Conservation (phyloP, 1,139 yeast genomes). For the Insectozyma bohioensis region DNA sequence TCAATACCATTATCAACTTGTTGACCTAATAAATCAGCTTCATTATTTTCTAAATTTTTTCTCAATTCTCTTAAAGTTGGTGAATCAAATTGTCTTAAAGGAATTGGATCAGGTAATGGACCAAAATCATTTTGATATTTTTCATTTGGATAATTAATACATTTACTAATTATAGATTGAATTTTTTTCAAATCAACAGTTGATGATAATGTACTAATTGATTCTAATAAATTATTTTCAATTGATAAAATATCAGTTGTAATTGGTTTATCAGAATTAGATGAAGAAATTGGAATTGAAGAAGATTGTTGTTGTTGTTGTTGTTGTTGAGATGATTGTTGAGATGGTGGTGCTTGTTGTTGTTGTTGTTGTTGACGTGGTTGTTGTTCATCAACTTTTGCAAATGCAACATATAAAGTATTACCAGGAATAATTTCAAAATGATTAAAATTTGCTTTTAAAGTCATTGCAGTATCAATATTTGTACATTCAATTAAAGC, state of each 20-base stretch:
- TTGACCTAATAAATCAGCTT: constrained; percentile 17
- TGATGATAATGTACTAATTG: constrained; percentile 21
- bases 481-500: constrained; percentile 75
- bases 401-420: constrained; percentile 65
- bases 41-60: constrained; percentile 51
- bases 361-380: constrained; percentile 3
- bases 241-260: constrained; percentile 30
- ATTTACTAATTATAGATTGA: constrained; percentile 30
- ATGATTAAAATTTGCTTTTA: constrained; percentile 75
- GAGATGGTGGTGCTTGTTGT: constrained; percentile 2
- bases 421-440: constrained; percentile 78
- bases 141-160: constrained; percentile 31
- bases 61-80: constrained; percentile 70
- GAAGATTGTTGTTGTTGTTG: constrained; percentile 1
- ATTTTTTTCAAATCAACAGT: constrained; percentile 33
- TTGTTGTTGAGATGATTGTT: constrained; percentile 2
- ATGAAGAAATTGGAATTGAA: neutral
- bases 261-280: constrained; percentile 12
- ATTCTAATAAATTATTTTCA: constrained; percentile 23
- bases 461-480: constrained; percentile 73
- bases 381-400: constrained; percentile 45
- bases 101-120: constrained; percentile 65
- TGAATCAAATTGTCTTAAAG: constrained; percentile 76
- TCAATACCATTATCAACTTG: constrained; percentile 6
- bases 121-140: constrained; percentile 55